A percentile compares a stretch with the other conserved stretches of the same genome.
These are phyloP conservation scores for Trichoderma aggressivum DNA, from an alignment of 2,329 filamentous ascomycete genomes.

Conservation along the genomic window DNA sequence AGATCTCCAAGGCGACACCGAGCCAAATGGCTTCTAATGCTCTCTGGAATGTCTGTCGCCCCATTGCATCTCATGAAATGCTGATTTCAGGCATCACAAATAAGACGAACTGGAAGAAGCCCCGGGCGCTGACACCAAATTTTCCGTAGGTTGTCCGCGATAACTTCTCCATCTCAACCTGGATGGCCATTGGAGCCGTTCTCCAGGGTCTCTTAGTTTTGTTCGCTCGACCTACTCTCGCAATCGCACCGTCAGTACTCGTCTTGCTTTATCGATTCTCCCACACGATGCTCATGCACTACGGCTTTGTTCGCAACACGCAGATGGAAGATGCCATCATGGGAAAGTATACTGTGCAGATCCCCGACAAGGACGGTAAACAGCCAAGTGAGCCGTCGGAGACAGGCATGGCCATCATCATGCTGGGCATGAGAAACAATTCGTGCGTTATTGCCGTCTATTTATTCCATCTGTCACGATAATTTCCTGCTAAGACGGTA, in stretches of 20 bases:
- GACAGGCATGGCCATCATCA: not conserved
- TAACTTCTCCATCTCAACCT: constrained; percentile 11
- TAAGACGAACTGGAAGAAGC: not conserved
- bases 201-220: not conserved
- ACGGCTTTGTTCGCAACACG: constrained; percentile 7
- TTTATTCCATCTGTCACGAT: not conserved
- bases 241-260: not conserved
- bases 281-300: constrained; percentile 4
- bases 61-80: not conserved
- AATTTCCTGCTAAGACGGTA: not conserved
- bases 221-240: not conserved
- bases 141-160: constrained; percentile 4
- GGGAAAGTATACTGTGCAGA: constrained; percentile 9
- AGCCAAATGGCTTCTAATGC: not conserved
- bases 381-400: not conserved
- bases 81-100: not conserved
- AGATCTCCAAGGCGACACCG: not conserved
- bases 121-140: not conserved
- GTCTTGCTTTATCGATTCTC: not conserved
- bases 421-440: constrained; percentile 1
- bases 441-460: not conserved
- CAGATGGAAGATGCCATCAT: constrained; percentile 8
- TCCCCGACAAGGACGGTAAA: not conserved
- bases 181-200: constrained; percentile 12
- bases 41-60: constrained; percentile 1